Base-by-base conservation (phyloP, 768 basidiomycete species). In the Suillus clintonianus region DNA sequence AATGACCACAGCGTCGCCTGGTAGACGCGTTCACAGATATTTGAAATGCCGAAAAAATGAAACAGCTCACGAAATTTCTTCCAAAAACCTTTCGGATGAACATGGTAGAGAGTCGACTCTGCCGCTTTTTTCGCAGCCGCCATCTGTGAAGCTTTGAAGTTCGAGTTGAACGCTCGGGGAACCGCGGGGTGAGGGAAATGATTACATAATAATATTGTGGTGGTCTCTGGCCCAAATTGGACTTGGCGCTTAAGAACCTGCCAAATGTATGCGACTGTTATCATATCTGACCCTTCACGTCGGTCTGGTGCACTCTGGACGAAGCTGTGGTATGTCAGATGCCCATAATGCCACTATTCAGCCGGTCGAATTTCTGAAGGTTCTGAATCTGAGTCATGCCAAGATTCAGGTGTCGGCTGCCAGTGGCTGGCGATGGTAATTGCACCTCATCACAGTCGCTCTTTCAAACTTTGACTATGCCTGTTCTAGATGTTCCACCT, bases 11-110 rank as follows among this genome's bases (percentile, higher is more conserved):
- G 84, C 89, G 73, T 97, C 93, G 62, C 94, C 95, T 97, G 78
- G 39, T 48, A 13, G 45, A 37, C 55, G 55, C 67, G 4, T 66
- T 59, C 65, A 34, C 64, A 36, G 27, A 50, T n/a, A 61, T 17
- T 34, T 37, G 22, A 45, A 34, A 34, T 15, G 15, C 14, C 27
- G n/a, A 27, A 60, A 22, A 47, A 42, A 48, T 39, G 3, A 43
- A 41, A 11, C 6, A 57, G 82, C 93, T 64, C 69, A 95, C 95
- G 87, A 73, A 97, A 94, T 81, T 91, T 94, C 86, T 96, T 97
- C 95, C 95, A 97, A 76, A 97, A 96, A 10, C 95, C 95, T 77
- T 90, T 88, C 30, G 91, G 89, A 70, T 86, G 87, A 70, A 94
- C 85, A 74, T 97, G 95, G 78, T 97, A 97, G 51, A 94, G 84